These are phyloP conservation scores for Pythium sp. DNA, from an alignment of 352 stramenopile species.

Conservation along the genomic window DNA sequence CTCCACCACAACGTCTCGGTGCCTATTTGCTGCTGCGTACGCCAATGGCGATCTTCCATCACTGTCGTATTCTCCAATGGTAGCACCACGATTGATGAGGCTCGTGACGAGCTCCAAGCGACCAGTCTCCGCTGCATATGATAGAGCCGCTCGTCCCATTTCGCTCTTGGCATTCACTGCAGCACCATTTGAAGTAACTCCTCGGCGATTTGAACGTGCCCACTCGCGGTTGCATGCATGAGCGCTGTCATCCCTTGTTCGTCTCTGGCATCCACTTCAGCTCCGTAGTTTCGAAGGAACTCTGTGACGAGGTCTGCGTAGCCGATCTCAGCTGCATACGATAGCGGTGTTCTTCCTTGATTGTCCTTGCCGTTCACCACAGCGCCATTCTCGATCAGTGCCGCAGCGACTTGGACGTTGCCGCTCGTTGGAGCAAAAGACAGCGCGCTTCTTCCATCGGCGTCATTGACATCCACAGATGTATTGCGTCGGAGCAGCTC, in stretches of 20 bases:
- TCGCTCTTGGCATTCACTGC: neutral
- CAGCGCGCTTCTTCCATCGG: neutral
- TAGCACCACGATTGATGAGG: neutral
- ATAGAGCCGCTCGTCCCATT: neutral
- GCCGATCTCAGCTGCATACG: neutral
- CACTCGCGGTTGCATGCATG: neutral
- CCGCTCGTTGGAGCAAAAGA: neutral
- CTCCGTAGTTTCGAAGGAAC: neutral
- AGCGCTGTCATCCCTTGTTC: neutral
- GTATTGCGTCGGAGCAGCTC: neutral
- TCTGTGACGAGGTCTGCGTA: neutral
- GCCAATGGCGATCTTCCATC: neutral
- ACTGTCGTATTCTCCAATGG: neutral
- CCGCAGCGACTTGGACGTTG: neutral
- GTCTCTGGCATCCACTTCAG: neutral
- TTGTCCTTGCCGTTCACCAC: neutral
- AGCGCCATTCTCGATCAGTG: neutral
- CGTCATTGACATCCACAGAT: neutral
- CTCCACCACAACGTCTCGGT: neutral
- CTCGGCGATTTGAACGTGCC: neutral
- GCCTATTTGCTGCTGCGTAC: neutral
- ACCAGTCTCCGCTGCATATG: neutral
- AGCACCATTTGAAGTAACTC: neutral
- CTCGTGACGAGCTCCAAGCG: neutral
- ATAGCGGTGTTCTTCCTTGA: neutral